phyloP scores from a whole-genome alignment of 1,284 basidiomycete genomes.

The Golubevia sp. region DNA sequence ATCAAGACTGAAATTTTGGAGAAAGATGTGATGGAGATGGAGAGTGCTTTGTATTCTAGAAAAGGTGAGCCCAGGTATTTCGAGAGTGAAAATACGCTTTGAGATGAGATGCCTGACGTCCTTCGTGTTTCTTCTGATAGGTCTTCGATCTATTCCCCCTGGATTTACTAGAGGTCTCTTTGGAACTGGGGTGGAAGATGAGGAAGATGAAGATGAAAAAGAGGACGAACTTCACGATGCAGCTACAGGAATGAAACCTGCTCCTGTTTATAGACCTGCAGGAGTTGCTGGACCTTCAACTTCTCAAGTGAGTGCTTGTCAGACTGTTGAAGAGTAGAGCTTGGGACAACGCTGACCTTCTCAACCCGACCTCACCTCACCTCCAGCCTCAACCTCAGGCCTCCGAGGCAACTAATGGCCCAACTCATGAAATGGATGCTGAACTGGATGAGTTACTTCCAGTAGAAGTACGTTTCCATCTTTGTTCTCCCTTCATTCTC shows the following conservation, averaged over 20 bases:
- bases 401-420: slow-evolving; percentile 9
- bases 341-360: not conserved
- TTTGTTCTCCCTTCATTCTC: not conserved
- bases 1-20: slow-evolving; percentile 65
- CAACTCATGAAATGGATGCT: slow-evolving; percentile 22
- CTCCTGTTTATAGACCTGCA: slow-evolving; percentile 25
- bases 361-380: not conserved
- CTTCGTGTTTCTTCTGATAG: slow-evolving; percentile 5
- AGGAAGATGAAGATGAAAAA: slow-evolving; percentile 64
- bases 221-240: slow-evolving; percentile 60
- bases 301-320: slow-evolving; percentile 4
- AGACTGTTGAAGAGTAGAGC: not conserved
- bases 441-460: slow-evolving; percentile 56
- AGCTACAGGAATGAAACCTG: slow-evolving; percentile 20
- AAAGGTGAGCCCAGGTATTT: slow-evolving; percentile 63
- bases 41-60: slow-evolving; percentile 19
- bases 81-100: slow-evolving; percentile 32
- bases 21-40: slow-evolving; percentile 30
- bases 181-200: slow-evolving; percentile 65
- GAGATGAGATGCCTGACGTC: not conserved
- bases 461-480: not conserved
- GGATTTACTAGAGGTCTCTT: slow-evolving; percentile 69
- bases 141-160: slow-evolving; percentile 63
- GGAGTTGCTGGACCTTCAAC: slow-evolving; percentile 9
- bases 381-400: not conserved